These are phyloP conservation scores for Graphiopsis chlorocephala DNA, from an alignment of 2,329 filamentous ascomycete species.

Conservation along the genomic window DNA sequence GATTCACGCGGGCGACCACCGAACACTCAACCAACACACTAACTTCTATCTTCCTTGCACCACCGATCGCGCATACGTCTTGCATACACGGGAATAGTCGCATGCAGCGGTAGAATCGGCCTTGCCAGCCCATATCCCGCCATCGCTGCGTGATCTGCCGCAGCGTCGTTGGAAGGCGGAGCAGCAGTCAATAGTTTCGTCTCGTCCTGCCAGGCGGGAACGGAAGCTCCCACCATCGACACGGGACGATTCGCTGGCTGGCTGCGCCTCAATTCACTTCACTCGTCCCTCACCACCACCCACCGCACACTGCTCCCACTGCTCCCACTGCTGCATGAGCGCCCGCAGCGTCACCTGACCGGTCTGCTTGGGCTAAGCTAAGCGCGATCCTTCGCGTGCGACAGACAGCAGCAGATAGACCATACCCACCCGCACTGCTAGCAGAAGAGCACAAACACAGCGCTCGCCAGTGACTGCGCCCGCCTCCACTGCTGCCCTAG, in stretches of 20 bases:
- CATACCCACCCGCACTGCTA: background rate
- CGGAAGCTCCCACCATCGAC: background rate
- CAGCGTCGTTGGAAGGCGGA: background rate
- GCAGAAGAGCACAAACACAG: background rate
- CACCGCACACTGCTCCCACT: background rate
- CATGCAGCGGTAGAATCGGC: background rate
- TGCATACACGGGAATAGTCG: background rate
- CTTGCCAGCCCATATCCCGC: background rate
- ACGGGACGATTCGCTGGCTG: background rate
- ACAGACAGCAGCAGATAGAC: background rate
- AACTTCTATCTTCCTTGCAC: background rate
- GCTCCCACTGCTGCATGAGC: background rate
- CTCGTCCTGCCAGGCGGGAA: background rate
- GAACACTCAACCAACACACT: background rate
- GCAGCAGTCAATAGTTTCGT: background rate
- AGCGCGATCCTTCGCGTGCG: constrained; percentile 1
- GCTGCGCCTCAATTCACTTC: constrained; percentile 2
- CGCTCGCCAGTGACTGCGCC: constrained; percentile 2
- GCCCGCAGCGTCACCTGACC: background rate
- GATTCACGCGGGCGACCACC: background rate
- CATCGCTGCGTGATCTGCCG: background rate
- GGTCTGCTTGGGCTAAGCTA: background rate
- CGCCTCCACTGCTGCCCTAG: constrained; percentile 6
- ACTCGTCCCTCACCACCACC: background rate
- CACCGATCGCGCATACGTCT: background rate